Evolutionary conservation across 352 stramenopile species (phyloP), one percentile per base, ranked within the genome.

Genomic region (Globisporangium spiculum): DNA sequence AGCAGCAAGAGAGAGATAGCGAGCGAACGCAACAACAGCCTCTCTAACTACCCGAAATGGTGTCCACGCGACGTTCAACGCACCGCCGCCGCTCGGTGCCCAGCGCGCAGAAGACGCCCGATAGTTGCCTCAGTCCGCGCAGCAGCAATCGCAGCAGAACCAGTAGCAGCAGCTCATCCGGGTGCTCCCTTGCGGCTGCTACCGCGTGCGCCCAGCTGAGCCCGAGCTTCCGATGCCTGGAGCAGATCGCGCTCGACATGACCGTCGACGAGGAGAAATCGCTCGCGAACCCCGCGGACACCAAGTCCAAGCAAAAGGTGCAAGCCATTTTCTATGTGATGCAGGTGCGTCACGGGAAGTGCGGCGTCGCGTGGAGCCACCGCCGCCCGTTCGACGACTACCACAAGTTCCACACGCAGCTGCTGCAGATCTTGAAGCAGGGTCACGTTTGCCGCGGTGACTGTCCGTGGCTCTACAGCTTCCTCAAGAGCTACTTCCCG

Each of bases 391-490:
- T 67, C 4, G 41, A 38, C 7, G 34, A 54, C 16, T 65, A 58
- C 60, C 44, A 56, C 16, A 6, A 0, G 8, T 65, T 65, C 60
- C 53, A 68, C 16, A 26, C 5, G 18, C 63, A 62, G 36, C 53
- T 68, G 10, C 38, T 68, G 34, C 22, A 26, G 16, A 54, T 62
- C 34, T 30, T 68, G 8, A 36, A 68, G 26, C 63, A 68, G 24
- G 63, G 63, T 8, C 63, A 68, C 63, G 52, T 41, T 1, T 68
- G 63, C 34, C 18, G 24, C 7, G 65, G 46, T 10, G 68, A 73
- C 27, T 73, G 68, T 32, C 68, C 68, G 58, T 71, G 68, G 68
- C 36, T 73, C 14, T 71, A 61, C 32, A 67, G 27, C n/a, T 73
- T 73, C 30, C 24, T 73, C 24, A 67, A 44, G 62, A 71, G 64